These are phyloP conservation scores for Ophiostoma sp. DNA, from an alignment of 2,329 filamentous ascomycete species.

Conservation along the genomic window DNA sequence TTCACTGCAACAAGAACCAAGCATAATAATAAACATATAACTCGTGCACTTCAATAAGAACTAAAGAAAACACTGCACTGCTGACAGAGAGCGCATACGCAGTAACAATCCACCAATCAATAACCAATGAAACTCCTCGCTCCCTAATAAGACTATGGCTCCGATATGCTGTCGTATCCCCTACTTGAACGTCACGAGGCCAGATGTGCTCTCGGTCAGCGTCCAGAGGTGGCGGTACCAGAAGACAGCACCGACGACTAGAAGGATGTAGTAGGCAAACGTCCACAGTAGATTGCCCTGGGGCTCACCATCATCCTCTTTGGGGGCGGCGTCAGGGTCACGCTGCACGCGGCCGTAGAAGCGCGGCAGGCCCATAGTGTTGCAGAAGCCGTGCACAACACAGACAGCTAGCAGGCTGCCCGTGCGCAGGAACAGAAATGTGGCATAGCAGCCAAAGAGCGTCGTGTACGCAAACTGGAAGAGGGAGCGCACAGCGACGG, in stretches of 20 bases:
- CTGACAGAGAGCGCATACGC: too few relatives aligned
- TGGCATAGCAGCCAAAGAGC: conserved; percentile 87
- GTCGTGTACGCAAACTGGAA: conserved; percentile 89
- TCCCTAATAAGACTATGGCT: too few relatives aligned
- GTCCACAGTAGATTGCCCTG: conserved; percentile 55
- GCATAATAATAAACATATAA: too few relatives aligned
- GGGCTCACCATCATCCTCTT: conserved; percentile 11
- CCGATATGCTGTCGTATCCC: too few relatives aligned
- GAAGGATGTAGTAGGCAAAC: conserved; percentile 68
- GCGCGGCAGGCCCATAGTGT: conserved; percentile 81
- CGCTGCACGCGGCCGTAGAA: conserved; percentile 70
- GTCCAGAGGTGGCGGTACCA: conserved; percentile 69
- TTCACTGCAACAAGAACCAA: too few relatives aligned
- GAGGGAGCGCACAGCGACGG: conserved; percentile 63
- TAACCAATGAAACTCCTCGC: too few relatives aligned
- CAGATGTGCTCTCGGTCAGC: conserved; percentile 60
- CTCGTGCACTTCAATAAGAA: too few relatives aligned
- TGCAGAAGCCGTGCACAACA: conserved; percentile 81
- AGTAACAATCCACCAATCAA: too few relatives aligned
- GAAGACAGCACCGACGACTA: conserved; percentile 62
- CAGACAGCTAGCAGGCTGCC: conserved; percentile 73
- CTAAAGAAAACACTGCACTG: too few relatives aligned
- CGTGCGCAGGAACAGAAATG: conserved; percentile 80
- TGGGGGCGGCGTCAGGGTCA: conserved; percentile 12
- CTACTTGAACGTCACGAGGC: conserved; percentile 35